Evolutionary conservation across 306 rosid species (phyloP).

Genomic region (Casuarina cunninghamiana): DNA sequence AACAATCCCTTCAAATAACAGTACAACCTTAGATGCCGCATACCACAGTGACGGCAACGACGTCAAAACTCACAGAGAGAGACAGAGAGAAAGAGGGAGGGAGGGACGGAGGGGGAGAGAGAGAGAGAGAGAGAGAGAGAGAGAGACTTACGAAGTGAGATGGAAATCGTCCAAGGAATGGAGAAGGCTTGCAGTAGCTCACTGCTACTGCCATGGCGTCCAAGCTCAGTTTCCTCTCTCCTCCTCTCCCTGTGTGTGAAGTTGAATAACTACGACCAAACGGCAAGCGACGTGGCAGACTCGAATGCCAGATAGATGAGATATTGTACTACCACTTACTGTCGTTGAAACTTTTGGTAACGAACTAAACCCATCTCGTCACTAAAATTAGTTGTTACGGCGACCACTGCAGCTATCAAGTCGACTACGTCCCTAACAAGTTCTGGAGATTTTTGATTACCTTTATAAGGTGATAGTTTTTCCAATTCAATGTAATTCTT

Average conservation of each 20-base stretch:
- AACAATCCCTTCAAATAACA: background rate
- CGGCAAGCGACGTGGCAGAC: constrained; percentile 1
- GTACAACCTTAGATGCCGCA: background rate
- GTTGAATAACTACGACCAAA: background rate
- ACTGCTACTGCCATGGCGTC: constrained; percentile 48
- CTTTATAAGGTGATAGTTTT: too few relatives aligned
- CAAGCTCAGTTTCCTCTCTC: background rate
- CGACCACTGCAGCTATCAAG: background rate
- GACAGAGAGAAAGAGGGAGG: too few relatives aligned
- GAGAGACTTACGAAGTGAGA: constrained; percentile 31
- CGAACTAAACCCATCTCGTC: background rate
- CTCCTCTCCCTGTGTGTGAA: background rate
- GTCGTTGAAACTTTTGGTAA: background rate
- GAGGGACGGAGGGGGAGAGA: too few relatives aligned
- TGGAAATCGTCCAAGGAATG: constrained; percentile 46
- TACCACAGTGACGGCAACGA: background rate
- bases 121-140: background rate
- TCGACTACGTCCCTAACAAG: background rate
- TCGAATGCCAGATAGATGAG: background rate
- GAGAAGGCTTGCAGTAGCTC: constrained; percentile 53
- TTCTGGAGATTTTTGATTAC: background rate
- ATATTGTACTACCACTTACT: background rate
- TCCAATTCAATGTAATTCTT: too few relatives aligned
- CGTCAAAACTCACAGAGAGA: background rate
- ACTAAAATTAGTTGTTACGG: background rate